Conservation (phyloP, 2,329 filamentous ascomycete species). For the Talaromyces sp. region DNA sequence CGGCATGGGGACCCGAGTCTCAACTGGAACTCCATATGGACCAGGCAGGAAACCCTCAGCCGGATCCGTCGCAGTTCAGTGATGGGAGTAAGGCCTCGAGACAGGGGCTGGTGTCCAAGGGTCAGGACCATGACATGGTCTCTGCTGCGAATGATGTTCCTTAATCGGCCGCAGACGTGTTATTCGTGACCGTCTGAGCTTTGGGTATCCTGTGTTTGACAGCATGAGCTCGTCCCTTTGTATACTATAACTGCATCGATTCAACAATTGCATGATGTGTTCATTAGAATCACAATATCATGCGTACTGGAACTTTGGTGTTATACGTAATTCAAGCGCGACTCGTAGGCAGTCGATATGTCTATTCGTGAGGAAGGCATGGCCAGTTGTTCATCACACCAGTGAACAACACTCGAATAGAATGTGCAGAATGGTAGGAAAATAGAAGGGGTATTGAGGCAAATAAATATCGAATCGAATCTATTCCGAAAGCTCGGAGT, state of each 20-base stretch:
- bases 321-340: background rate
- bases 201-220: background rate
- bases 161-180: background rate
- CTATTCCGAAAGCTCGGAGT: background rate
- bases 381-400: no score
- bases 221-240: background rate
- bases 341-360: background rate
- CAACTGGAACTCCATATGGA: constrained; percentile 32
- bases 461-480: no score
- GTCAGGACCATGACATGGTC: constrained; percentile 30
- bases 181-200: background rate
- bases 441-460: no score
- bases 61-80: constrained; percentile 26
- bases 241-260: background rate
- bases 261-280: background rate
- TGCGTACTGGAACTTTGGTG: background rate
- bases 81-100: constrained; percentile 25
- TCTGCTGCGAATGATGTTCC: constrained; percentile 29
- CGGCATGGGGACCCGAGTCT: constrained; percentile 28
- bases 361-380: background rate
- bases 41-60: constrained; percentile 30
- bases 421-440: no score
- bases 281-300: background rate
- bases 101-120: constrained; percentile 13
- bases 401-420: no score